A percentile compares a stretch with the other conserved stretches of the same genome.
phyloP scores from a whole-genome alignment of 805 yeast species.

The Spathaspora arborariae region DNA sequence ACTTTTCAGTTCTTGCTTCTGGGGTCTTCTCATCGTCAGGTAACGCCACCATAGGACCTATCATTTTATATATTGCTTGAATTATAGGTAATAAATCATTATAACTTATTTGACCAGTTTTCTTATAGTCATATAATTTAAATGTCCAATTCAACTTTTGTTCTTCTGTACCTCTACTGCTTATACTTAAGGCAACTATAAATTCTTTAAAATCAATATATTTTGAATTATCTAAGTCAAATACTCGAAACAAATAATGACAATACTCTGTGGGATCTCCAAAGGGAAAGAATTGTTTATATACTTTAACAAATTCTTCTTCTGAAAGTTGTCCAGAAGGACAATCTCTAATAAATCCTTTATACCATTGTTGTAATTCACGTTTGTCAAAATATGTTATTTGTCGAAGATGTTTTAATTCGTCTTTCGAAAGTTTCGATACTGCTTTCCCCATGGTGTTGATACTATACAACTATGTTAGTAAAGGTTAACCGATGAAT shows the following conservation, averaged over 20 bases:
- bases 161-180: constrained; percentile 79
- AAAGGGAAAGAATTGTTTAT: constrained; percentile 96
- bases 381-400: constrained; percentile 90
- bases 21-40: constrained; percentile 92
- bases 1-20: constrained; percentile 77
- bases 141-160: constrained; percentile 91
- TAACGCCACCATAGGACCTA: constrained; percentile 87
- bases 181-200: constrained; percentile 79
- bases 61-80: constrained; percentile 86
- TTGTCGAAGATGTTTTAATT: constrained; percentile 72
- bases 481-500: no score
- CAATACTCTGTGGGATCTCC: constrained; percentile 95
- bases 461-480: no score
- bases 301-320: constrained; percentile 86
- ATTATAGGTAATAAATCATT: constrained; percentile 79
- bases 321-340: constrained; percentile 85
- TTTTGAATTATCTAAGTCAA: constrained; percentile 79
- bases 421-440: constrained; percentile 88
- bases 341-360: constrained; percentile 91
- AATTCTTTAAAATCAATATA: constrained; percentile 89
- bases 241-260: constrained; percentile 80
- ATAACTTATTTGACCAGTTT: constrained; percentile 71
- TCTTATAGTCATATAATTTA: constrained; percentile 78
- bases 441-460: constrained; percentile 91
- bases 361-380: constrained; percentile 97